A percentile compares a stretch with the other conserved stretches of the same genome.
Evolutionary conservation across 2,329 filamentous ascomycete genomes (phyloP).

Genomic region (Simplicillium sp.): DNA sequence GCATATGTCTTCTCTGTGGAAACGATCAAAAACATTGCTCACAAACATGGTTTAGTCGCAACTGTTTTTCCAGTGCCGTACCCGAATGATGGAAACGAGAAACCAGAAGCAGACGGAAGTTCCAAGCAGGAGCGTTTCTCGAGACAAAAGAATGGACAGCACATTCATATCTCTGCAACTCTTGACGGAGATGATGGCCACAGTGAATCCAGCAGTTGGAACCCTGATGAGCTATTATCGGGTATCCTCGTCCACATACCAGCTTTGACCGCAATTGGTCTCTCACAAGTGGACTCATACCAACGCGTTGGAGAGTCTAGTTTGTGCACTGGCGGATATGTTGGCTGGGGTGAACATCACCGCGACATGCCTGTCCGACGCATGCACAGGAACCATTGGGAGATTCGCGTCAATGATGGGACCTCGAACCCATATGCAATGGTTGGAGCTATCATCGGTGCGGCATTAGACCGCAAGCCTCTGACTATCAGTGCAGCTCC

Average conservation of each 20-base stretch:
- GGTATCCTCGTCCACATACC: constrained; percentile 1
- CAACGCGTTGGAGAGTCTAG: background rate
- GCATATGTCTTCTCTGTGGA: background rate
- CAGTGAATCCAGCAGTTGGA: background rate
- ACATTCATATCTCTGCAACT: constrained; percentile 2
- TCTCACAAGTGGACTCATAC: constrained; percentile 1
- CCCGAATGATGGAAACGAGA: background rate
- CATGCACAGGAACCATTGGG: background rate
- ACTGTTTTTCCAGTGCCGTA: constrained; percentile 1
- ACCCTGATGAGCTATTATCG: constrained; percentile 1
- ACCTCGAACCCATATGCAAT: background rate
- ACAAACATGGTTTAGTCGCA: background rate
- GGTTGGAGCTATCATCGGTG: background rate
- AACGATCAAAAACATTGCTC: background rate
- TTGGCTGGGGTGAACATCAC: background rate
- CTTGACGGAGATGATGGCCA: background rate
- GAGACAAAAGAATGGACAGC: background rate
- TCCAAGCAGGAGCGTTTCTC: too few relatives aligned
- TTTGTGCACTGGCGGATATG: background rate
- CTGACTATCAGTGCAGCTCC: background rate
- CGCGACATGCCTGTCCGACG: background rate
- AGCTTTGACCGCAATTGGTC: background rate
- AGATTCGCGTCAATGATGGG: background rate
- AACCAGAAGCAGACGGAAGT: too few relatives aligned
- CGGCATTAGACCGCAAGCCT: background rate